Conservation (phyloP, 2,329 filamentous ascomycete species). For the Fusarium sp. region DNA sequence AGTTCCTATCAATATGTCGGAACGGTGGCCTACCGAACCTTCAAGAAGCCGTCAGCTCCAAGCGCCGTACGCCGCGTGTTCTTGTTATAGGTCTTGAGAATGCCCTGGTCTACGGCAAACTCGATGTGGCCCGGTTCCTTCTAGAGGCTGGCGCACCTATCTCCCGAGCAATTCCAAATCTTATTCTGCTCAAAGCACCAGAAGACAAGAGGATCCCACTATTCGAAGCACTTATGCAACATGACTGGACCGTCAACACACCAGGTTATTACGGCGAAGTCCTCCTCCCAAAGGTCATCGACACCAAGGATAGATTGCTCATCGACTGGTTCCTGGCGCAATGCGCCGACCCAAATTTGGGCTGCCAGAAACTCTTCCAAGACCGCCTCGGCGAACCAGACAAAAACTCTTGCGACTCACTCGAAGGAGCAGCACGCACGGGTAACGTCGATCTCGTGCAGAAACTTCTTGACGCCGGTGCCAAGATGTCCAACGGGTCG, state of each 20-base stretch:
- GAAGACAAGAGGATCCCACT: constrained; percentile 1
- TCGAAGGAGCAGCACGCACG: constrained; percentile 16
- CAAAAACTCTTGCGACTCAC: constrained; percentile 19
- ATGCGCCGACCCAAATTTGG: constrained; percentile 37
- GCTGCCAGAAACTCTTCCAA: constrained; percentile 9
- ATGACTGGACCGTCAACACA: constrained; percentile 33
- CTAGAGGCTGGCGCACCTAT: constrained; percentile 29
- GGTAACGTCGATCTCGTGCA: constrained; percentile 11
- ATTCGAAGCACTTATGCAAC: constrained; percentile 17
- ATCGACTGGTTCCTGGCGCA: constrained; percentile 38
- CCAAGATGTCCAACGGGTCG: constrained; percentile 21
- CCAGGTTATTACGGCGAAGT: constrained; percentile 27
- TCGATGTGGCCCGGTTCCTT: constrained; percentile 13
- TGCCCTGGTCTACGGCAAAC: constrained; percentile 15
- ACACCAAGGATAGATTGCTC: not conserved
- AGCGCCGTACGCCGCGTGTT: constrained; percentile 4
- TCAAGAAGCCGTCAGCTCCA: not conserved
- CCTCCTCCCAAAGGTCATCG: constrained; percentile 20
- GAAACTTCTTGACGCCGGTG: constrained; percentile 32
- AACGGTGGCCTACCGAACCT: constrained; percentile 9
- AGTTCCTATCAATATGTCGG: constrained; percentile 27
- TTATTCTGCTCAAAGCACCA: constrained; percentile 20
- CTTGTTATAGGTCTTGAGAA: constrained; percentile 4
- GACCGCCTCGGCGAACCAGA: constrained; percentile 27
- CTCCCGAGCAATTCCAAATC: constrained; percentile 1